Base-by-base conservation (phyloP, 257 asterid genomes). In the Solanum rostratum region DNA sequence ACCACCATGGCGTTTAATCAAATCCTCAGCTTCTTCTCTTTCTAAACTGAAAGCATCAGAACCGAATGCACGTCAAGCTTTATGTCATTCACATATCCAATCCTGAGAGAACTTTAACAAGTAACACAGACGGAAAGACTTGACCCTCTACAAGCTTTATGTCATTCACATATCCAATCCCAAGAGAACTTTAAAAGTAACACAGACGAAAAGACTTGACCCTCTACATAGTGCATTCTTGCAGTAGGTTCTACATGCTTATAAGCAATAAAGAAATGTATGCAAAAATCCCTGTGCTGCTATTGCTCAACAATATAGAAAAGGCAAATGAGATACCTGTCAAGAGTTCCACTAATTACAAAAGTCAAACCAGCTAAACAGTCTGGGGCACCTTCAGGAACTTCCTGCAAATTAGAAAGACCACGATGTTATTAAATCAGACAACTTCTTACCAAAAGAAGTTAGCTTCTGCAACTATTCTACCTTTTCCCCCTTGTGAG, bases 401-500 rank as follows among this genome's bases (percentile, higher is more conserved):
- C 92, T 91, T 97, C 99, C 99, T 97, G 92, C 81, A 41, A 84
- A 54, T 85, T 84, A 87, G 82, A 81, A 86, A 88, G 87, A 45
- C 57, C 86, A 62, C 30, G 62, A 22, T 20, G 24, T 83, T 37
- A 50, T 15, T n/a, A 65, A 37, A 18, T 20, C 70, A 37, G 37
- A 55, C 62, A 18, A 71, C 9, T 52, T 37, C n/a, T 22, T 24
- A 3, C 27, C 12, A 30, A 82, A 87, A 85, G 83, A 82, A 80
- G 80, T 46, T 39, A 84, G 70, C 86, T 55, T 68, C 41, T 81
- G 59, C 41, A 81, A 73, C 11, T 20, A 78, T 57, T 16, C 78
- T 84, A 95, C 99, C 98, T 97, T 97, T 89, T 97, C 98, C 86
- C 99, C 99, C 91, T 97, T 97, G 84, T 93, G 99, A 82, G 99